Base-by-base conservation (phyloP, 2,329 filamentous ascomycete species). In the Aspergillus chevalieri region DNA sequence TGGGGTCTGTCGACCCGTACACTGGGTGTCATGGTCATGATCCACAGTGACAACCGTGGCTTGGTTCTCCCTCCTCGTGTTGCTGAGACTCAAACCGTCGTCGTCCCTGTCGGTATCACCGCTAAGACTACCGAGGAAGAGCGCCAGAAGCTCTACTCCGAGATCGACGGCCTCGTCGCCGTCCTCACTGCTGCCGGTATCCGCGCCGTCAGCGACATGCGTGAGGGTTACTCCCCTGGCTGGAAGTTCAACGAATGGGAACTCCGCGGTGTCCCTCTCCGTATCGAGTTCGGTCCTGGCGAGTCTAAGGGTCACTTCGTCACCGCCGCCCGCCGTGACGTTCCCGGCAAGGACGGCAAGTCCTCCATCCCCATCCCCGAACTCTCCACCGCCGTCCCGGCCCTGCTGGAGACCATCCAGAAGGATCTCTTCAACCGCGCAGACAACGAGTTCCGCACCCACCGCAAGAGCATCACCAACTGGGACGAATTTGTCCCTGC, bases 241-340 rank as follows among this genome's bases (percentile, higher is more conserved):
- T 97, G 87, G 85, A 98, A 98, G 74, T 98, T 98, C 78, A 95
- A 94, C 74, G 91, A 98, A 73, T 96, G 90, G 89, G 94, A 98
- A 71, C 80, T 97, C 61, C 94, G 92, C 74, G 93, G 94, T 67
- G 87, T 97, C 39, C 93, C 94, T 43, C 81, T 98, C 34, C 87
- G 93, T 52, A 80, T 98, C 51, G 93, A 98, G 71, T 95, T 95
- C 65, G 94, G 94, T 5, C 92, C 93, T 63, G 95, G 95, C 73
- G 93, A 97, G 66, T 85, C 86, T 10, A 89, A 87, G 56, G 89
- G 91, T 67, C 82, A 86, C 50, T 87, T 91, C 39, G 86, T 97
- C 59, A 89, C 86, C 55, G 88, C 82, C 55, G 88, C 91, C 19
- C 88, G 93, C 63, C 88, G 94, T 62, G 93, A 98, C 69, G 87